Evolutionary conservation across 441 rosid genomes (phyloP), one percentile per base, ranked within the genome.

Genomic region (Populus hybrid): DNA sequence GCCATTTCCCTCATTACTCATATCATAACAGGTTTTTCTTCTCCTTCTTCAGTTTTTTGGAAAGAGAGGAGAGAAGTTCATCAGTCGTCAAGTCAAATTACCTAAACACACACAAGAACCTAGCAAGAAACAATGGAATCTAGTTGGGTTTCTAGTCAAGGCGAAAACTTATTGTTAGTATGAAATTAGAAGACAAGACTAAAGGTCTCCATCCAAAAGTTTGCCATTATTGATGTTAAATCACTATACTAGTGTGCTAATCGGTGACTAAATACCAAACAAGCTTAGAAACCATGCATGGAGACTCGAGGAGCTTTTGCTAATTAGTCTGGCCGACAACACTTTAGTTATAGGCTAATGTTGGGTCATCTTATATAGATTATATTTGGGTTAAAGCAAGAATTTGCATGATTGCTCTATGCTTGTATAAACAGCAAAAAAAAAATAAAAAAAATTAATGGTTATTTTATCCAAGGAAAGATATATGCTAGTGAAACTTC

Each of bases 281-380:
- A 35, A 65, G 57, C 4, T 7, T 21, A 40, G 18, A 5, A 66
- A 14, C 1, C 10, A 36, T 70, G 74, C 46, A 67, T 46, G 78
- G 63, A 72, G 42, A 82, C 67, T 63, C n/a, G 54, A 76, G 46
- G 64, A 28, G 21, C 8, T 67, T 67, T 67, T 30, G 35, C 12
- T 21, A 20, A 21, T 11, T 36, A 4, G 16, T 38, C 57, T 82
- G 86, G 84, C 82, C 87, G 83, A 81, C 84, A 86, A 73, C 68
- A 46, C 54, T 72, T 35, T 36, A 35, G 38, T 69, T 66, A 76
- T 76, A 73, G 77, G 75, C 20, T 40, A 64, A 69, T 75, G 70
- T 26, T 76, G 80, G 78, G 79, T 76, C 71, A 76, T 73, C 78
- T 42, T 18, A 76, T 73, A 46, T 73, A 77, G 78, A 66, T 74